Evolutionary conservation across 768 basidiomycete genomes (phyloP), one percentile per base, ranked within the genome.

Genomic region (Russula earlei): DNA sequence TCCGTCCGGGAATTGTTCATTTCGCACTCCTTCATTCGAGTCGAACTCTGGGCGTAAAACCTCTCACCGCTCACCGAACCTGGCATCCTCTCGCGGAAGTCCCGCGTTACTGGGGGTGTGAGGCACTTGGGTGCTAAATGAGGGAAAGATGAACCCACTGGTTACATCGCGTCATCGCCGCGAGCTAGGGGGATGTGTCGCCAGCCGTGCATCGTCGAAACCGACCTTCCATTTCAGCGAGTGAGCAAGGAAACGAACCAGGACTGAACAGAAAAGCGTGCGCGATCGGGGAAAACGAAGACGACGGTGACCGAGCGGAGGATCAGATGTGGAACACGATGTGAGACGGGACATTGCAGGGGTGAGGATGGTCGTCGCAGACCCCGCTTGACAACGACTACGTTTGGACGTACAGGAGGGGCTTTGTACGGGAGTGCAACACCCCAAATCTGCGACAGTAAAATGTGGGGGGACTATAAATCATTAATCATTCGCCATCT

Each of bases 31-130:
- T 27, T 44, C 31, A 36, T 40, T n/a, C 5, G 33, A 29, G 22
- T 34, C 43, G 29, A 33, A n/a, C 25, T 7, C 12, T 19, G 10
- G 43, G 50, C 36, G n/a, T 33, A 34, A 31, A 38, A 46, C 24
- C 5, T n/a, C 34, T 40, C 38, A 27, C 14, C 27, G 25, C 49
- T 46, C 44, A 56, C 44, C 36, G 6, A 20, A 40, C 14, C 29
- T 46, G 24, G 36, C 15, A 33, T 33, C 56, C 51, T 57, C 50
- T 58, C 56, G 56, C 56, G 46, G 56, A 57, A 57, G 56, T 55
- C 38, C 38, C 45, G 51, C 56, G 17, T 37, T 12, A 38, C 19
- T 15, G 17, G 20, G 36, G 14, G 29, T 1, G 45, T 15, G 38
- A 31, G 44, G 10, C 22, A 10, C 3, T 17, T 20, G n/a, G n/a